A percentile compares a stretch with the other conserved stretches of the same genome.
These are phyloP conservation scores for Tetrastigma voinierianum DNA, from an alignment of 164 flowering plant species.

Conservation along the genomic window DNA sequence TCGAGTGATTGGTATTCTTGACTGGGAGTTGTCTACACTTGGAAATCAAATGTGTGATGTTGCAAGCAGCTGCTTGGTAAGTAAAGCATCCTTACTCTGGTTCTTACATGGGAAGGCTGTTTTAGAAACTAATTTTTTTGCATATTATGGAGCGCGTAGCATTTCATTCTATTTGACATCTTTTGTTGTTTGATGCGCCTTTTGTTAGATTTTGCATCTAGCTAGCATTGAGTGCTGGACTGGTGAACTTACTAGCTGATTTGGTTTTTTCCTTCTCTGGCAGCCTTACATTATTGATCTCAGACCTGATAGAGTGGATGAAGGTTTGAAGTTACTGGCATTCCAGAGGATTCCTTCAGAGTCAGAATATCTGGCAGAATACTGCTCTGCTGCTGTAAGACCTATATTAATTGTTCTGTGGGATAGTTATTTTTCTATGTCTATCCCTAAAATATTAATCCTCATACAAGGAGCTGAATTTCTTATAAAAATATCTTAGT, in stretches of 20 bases:
- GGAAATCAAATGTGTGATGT: constrained; percentile 99
- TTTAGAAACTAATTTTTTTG: background rate
- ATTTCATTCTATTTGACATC: constrained; percentile 1
- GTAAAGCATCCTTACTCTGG: background rate
- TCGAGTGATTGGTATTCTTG: constrained; percentile 93
- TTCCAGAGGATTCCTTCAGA: constrained; percentile 83
- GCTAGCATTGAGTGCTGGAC: background rate
- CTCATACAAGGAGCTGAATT: background rate
- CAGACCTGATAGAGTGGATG: constrained; percentile 25
- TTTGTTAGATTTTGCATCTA: background rate
- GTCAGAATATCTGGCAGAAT: constrained; percentile 72
- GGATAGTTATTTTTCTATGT: background rate
- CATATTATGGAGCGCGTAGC: background rate
- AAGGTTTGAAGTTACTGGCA: constrained; percentile 60
- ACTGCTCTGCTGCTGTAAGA: constrained; percentile 83
- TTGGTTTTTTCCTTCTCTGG: constrained; percentile 20
- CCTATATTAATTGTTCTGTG: background rate
- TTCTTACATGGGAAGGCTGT: background rate
- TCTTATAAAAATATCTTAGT: background rate
- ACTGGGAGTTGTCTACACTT: constrained; percentile 96
- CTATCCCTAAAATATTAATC: background rate
- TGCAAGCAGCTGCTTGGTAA: constrained; percentile 89
- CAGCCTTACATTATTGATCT: constrained; percentile 70
- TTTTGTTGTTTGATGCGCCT: background rate
- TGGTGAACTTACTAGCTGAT: background rate